Percentiles rank a stretch among this genome's conserved stretches.
These are phyloP conservation scores for Daphne laureola DNA, from an alignment of 441 rosid genomes.

Conservation along the genomic window DNA sequence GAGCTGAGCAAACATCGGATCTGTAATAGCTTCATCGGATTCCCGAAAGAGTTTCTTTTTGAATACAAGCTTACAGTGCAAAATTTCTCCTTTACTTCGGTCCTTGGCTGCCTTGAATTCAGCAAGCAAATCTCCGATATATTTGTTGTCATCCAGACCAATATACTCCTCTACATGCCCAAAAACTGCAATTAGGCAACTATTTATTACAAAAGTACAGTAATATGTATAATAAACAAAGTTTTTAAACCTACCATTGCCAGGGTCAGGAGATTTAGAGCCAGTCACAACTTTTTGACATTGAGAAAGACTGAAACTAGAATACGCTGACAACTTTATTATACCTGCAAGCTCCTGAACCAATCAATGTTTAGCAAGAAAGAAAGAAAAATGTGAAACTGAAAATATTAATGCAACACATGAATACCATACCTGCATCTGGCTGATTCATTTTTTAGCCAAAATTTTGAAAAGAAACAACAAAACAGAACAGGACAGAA, in stretches of 20 bases:
- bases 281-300: slow-evolving; percentile 91
- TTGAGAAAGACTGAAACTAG: slow-evolving; percentile 93
- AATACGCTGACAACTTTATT: slow-evolving; percentile 80
- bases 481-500: too few species aligned
- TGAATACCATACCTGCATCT: too few species aligned
- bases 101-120: slow-evolving; percentile 94
- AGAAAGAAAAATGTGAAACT: neutral
- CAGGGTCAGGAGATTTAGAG: slow-evolving; percentile 84
- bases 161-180: slow-evolving; percentile 74
- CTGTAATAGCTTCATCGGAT: slow-evolving; percentile 94
- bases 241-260: slow-evolving; percentile 50
- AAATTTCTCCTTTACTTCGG: slow-evolving; percentile 89
- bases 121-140: slow-evolving; percentile 84
- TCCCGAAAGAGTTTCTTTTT: slow-evolving; percentile 93
- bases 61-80: slow-evolving; percentile 84
- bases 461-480: too few species aligned
- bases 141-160: slow-evolving; percentile 95
- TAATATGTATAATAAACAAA: slow-evolving; percentile 13
- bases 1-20: slow-evolving; percentile 91
- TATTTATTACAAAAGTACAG: slow-evolving; percentile 1
- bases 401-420: too few species aligned
- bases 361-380: slow-evolving; percentile 5
- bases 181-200: slow-evolving; percentile 20
- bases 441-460: too few species aligned
- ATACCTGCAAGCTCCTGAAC: slow-evolving; percentile 94